Evolutionary conservation across 805 yeast species (phyloP), one percentile per base, ranked within the genome.

Genomic region (Candida suzukii): DNA sequence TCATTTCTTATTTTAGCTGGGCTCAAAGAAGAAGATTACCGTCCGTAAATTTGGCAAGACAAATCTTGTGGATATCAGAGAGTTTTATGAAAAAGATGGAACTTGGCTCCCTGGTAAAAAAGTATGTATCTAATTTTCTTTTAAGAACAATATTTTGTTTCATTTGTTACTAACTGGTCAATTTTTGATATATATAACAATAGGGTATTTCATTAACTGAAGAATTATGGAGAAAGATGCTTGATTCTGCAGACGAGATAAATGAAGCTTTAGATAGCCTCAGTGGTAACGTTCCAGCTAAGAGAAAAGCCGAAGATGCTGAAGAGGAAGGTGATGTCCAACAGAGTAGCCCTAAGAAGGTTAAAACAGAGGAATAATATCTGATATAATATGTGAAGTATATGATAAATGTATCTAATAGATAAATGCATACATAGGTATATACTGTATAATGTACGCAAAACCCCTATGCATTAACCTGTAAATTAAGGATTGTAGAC

Each of bases 41-140:
- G 88, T 91, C 16, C 71, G 88, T 43, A 74, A 73, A 49, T 90
- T 78, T 67, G 80, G 83, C 41, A 79, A 80, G 39, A 64, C 67
- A 42, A 74, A 74, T 27, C 64, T 88, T 48, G 77, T 91, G 13
- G 96, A 90, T 53, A 84, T 90, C 40, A 73, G 98, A 44, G 96
- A 90, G 57, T 88, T 69, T 63, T 90, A 87, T 59, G 76, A 78
- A 38, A 64, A 68, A n/a, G 60, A 67, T 3, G 82, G 82, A 6
- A 81, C 78, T 45, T 68, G 72, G 65, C 71, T 71, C 45, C 98
- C 98, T 0, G 95, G 95, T 1, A 82, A 78, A 54, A 90, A 90
- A 61, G 82, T 65, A 46, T 39, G 66, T 48, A n/a, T 9, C 14
- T 11, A 5, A 14, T 17, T 19, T 11, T 8, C 26, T 24, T 24